Base-by-base conservation (phyloP, 2,329 filamentous ascomycete genomes). In the Epichloe typhina region DNA sequence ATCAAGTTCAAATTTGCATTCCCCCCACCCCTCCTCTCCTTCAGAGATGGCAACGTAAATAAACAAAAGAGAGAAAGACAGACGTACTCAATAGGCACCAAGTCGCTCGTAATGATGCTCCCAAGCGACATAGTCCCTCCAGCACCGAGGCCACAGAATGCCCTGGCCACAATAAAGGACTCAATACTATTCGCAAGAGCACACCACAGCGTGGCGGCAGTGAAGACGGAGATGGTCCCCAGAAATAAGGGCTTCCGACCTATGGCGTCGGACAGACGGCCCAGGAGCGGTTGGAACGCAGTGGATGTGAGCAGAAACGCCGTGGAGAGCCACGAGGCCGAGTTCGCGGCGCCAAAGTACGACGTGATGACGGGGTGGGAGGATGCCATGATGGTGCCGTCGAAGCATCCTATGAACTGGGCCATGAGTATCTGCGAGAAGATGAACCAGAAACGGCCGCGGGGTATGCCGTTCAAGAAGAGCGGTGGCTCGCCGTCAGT, bases 291-390 rank as follows among this genome's bases (percentile, higher is more conserved):
- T 65, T 89, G 83, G 52, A 88, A 83, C 23, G 83, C 80, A 1
- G 86, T 89, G 4, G 80, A 86, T 0, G 86, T 88, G 38, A 93
- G 72, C 37, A 91, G 67, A 56, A 89, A 91, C 0, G 84, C 80
- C 0, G 86, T 91, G 2, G 85, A 88, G 4, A 91, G 72, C 87
- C 87, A 93, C 2, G 86, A 88, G 3, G 87, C 87, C 45, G 80
- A 80, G 64, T 91, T 88, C 35, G 85, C 86, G 46, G 84, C 78
- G 54, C 82, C 71, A 65, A 91, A 91, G 64, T 90, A 81, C 0
- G 84, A 88, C 0, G 86, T 89, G 54, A 91, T 88, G 52, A 87
- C 84, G 0, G 86, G 86, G 64, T 93, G 86, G 41, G 77, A 83
- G 2, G 84, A 88, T 4, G 85, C 85, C 85, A 91, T 89, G 56